These are phyloP conservation scores for Ascochyta lentis DNA, from an alignment of 2,329 filamentous ascomycete species.

Conservation along the genomic window DNA sequence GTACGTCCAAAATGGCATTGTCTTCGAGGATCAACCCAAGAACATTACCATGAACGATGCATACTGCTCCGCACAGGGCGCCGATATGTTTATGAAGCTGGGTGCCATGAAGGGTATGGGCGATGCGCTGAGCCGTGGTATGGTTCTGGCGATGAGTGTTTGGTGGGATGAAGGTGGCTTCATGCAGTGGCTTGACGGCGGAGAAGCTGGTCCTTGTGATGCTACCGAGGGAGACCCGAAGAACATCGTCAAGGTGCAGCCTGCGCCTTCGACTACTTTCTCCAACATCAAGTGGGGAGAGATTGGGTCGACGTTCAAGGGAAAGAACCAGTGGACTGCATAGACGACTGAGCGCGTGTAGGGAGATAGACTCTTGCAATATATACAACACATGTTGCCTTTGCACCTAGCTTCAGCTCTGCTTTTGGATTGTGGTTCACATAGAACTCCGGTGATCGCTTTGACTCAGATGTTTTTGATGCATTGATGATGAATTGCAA, in stretches of 20 bases:
- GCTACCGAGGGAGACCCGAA: slow-evolving; percentile 60
- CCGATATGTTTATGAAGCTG: slow-evolving; percentile 40
- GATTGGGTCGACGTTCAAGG: slow-evolving; percentile 60
- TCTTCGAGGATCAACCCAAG: slow-evolving; percentile 62
- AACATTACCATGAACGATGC: slow-evolving; percentile 43
- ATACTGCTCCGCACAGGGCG: slow-evolving; percentile 39
- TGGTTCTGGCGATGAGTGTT: slow-evolving; percentile 62
- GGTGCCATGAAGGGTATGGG: slow-evolving; percentile 57
- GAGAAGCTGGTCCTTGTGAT: slow-evolving; percentile 61
- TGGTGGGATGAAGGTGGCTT: slow-evolving; percentile 62
- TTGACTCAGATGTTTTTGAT: background rate
- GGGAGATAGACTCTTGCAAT: background rate
- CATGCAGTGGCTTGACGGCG: slow-evolving; percentile 66
- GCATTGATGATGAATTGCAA: background rate
- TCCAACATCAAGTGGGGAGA: slow-evolving; percentile 67
- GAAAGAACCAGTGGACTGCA: slow-evolving; percentile 29
- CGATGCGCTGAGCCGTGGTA: slow-evolving; percentile 56
- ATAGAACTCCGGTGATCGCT: no score
- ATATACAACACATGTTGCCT: no score
- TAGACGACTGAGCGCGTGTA: slow-evolving; percentile 6
- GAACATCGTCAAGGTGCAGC: slow-evolving; percentile 56
- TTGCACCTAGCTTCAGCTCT: no score
- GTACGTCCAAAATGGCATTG: slow-evolving; percentile 68
- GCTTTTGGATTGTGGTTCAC: no score
- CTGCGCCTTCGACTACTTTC: slow-evolving; percentile 60